Conservation (phyloP, 2,329 filamentous ascomycete species). For the Blastomyces percursus region DNA sequence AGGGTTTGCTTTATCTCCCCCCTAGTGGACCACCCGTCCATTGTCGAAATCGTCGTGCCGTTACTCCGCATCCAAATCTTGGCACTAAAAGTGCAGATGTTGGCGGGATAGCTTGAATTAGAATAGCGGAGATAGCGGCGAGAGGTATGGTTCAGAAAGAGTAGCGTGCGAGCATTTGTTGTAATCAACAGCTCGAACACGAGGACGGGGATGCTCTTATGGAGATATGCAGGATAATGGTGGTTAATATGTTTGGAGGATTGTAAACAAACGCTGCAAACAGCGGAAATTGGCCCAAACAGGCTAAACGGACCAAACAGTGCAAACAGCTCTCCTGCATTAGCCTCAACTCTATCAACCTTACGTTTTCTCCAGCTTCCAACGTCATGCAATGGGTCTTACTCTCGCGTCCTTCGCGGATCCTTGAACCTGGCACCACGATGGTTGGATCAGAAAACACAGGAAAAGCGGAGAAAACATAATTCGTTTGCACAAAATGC, state of each 20-base stretch:
- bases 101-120: too few species aligned
- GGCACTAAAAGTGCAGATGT: neutral
- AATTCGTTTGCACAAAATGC: neutral
- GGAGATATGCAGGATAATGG: too few species aligned
- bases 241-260: too few species aligned
- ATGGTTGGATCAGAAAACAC: neutral
- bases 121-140: neutral
- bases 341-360: constrained; percentile 11
- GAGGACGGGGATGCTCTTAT: neutral
- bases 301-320: constrained; percentile 7
- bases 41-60: neutral
- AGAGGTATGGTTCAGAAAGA: neutral
- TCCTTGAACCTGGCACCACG: too few species aligned
- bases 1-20: too few species aligned
- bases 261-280: too few species aligned
- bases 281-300: neutral
- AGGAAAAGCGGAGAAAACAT: neutral
- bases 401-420: too few species aligned
- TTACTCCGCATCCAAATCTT: neutral
- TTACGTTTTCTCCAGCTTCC: neutral
- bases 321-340: constrained; percentile 11
- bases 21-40: too few species aligned
- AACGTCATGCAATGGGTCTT: constrained; percentile 9
- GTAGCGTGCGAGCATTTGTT: neutral
- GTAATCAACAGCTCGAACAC: neutral